These are phyloP conservation scores for Kwoniella pini DNA, from an alignment of 768 basidiomycete species.

Conservation along the genomic window DNA sequence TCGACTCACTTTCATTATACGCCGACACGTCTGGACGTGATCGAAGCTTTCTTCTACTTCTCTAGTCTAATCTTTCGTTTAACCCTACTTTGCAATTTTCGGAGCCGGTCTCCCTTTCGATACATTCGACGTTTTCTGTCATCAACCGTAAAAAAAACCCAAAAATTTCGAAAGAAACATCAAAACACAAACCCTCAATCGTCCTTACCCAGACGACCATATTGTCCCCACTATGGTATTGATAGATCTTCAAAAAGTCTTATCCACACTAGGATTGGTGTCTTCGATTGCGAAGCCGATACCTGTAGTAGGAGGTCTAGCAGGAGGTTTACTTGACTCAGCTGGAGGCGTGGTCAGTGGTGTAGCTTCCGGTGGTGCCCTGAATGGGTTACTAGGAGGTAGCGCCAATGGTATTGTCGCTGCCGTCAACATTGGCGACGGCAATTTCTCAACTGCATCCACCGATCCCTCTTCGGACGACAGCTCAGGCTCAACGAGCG, in stretches of 20 bases:
- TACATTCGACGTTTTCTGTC: background rate
- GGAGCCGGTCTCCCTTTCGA: constrained; percentile 24
- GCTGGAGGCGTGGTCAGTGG: constrained; percentile 22
- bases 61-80: background rate
- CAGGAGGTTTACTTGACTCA: constrained; percentile 29
- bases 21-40: constrained; percentile 33
- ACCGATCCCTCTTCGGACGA: background rate
- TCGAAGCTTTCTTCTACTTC: constrained; percentile 10
- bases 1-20: background rate
- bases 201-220: background rate
- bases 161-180: background rate
- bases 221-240: constrained; percentile 26
- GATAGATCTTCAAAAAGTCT: constrained; percentile 37
- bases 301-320: constrained; percentile 24
- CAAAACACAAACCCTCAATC: background rate
- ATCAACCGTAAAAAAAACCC: background rate
- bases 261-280: constrained; percentile 32
- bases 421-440: constrained; percentile 11
- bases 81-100: background rate
- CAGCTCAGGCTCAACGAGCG: background rate
- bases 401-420: constrained; percentile 19
- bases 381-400: constrained; percentile 26
- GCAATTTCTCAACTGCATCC: constrained; percentile 1
- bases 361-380: constrained; percentile 14
- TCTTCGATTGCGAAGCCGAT: constrained; percentile 35